A percentile compares a stretch with the other conserved stretches of the same genome.
Evolutionary conservation across 1,284 basidiomycete genomes (phyloP).

Genomic region (Taiwanofungus camphoratus): DNA sequence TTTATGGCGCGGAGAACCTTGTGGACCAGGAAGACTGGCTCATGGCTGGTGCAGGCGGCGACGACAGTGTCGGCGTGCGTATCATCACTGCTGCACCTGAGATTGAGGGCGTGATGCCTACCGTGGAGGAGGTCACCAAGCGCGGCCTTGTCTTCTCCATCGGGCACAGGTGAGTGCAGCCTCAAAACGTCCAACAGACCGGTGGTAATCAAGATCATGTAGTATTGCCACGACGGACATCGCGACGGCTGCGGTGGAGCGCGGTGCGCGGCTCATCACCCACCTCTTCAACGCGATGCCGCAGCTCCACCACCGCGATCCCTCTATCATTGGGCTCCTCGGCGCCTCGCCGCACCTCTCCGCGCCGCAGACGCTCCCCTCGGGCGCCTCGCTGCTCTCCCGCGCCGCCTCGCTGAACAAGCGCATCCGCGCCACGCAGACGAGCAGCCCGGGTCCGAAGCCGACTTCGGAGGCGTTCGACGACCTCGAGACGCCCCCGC

Average conservation of each 20-base stretch:
- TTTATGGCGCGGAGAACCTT: slow-evolving; percentile 67
- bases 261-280: slow-evolving; percentile 80
- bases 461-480: slow-evolving; percentile 59
- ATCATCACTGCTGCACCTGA: slow-evolving; percentile 88
- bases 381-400: slow-evolving; percentile 16
- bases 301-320: slow-evolving; percentile 78
- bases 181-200: neutral
- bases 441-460: slow-evolving; percentile 20
- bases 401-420: slow-evolving; percentile 18
- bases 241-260: slow-evolving; percentile 60
- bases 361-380: slow-evolving; percentile 28
- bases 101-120: slow-evolving; percentile 72
- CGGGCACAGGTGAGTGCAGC: slow-evolving; percentile 67
- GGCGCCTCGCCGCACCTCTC: slow-evolving; percentile 67
- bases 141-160: slow-evolving; percentile 78
- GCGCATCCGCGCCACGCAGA: slow-evolving; percentile 17
- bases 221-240: slow-evolving; percentile 63
- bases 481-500: slow-evolving; percentile 54
- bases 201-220: no score
- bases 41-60: slow-evolving; percentile 34
- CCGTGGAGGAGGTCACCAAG: slow-evolving; percentile 54
- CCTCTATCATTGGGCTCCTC: slow-evolving; percentile 82
- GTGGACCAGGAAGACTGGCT: slow-evolving; percentile 62
- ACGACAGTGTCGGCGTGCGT: slow-evolving; percentile 55
- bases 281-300: slow-evolving; percentile 94